phyloP scores from a whole-genome alignment of 2,329 filamentous ascomycete genomes.

The Hypoxylon rubiginosum region DNA sequence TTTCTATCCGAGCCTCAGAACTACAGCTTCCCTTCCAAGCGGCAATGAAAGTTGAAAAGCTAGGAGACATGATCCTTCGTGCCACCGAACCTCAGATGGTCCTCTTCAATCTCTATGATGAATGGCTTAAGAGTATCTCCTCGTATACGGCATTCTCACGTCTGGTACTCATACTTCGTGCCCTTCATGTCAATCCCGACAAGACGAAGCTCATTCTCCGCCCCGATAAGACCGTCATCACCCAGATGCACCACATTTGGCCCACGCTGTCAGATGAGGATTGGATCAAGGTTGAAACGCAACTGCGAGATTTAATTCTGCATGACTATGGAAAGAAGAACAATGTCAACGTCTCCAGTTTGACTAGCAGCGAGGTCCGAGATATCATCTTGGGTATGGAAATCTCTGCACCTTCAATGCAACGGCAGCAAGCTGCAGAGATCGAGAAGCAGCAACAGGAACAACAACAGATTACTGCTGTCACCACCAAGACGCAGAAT shows the following conservation, averaged over 20 bases:
- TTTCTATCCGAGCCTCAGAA: constrained; percentile 97
- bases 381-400: constrained; percentile 99
- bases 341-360: constrained; percentile 97
- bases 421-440: constrained; percentile 97
- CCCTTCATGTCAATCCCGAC: constrained; percentile 96
- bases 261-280: constrained; percentile 93
- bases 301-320: constrained; percentile 92
- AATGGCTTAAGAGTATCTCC: constrained; percentile 98
- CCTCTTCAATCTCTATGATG: constrained; percentile 97
- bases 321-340: constrained; percentile 99
- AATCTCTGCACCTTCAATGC: constrained; percentile 97
- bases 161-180: constrained; percentile 91
- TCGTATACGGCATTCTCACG: constrained; percentile 99
- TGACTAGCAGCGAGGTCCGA: constrained; percentile 96
- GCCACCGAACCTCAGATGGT: constrained; percentile 99
- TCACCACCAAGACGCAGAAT: constrained; percentile 98
- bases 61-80: constrained; percentile 98
- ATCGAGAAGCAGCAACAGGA: constrained; percentile 99
- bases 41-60: constrained; percentile 99
- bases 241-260: constrained; percentile 99
- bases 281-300: constrained; percentile 99
- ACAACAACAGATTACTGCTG: constrained; percentile 94
- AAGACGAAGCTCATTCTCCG: constrained; percentile 97
- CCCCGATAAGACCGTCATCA: constrained; percentile 98
- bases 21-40: constrained; percentile 98